Conservation (phyloP, 2,329 filamentous ascomycete genomes). For the Venturiaceae sp. region DNA sequence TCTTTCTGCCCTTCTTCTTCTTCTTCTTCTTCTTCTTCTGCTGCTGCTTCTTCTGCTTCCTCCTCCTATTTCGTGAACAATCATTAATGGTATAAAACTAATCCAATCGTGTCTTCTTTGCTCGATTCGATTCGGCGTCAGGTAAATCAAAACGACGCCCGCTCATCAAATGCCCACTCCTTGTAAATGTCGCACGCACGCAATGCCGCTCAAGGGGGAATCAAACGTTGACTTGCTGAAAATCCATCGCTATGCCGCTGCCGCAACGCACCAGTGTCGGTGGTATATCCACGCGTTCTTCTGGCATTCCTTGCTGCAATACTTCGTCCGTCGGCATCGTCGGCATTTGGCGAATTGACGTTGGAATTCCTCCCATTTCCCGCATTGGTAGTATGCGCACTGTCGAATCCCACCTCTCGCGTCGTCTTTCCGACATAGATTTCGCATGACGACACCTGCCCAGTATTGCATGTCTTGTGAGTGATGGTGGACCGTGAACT, state of each 20-base stretch:
- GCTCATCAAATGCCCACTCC: not conserved
- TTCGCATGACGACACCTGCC: slow-evolving; percentile 98
- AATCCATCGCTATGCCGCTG: slow-evolving; percentile 20
- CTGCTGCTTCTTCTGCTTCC: too few relatives aligned
- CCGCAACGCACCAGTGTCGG: slow-evolving; percentile 90
- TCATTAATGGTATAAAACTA: slow-evolving; percentile 3
- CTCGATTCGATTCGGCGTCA: not conserved
- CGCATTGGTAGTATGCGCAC: slow-evolving; percentile 96
- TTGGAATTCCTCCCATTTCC: slow-evolving; percentile 95
- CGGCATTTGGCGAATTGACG: slow-evolving; percentile 97
- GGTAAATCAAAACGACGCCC: not conserved
- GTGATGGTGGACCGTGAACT: slow-evolving; percentile 93
- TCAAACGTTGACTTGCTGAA: not conserved
- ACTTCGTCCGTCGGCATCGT: slow-evolving; percentile 91
- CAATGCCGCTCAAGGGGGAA: not conserved
- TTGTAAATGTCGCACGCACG: not conserved
- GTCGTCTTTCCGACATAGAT: slow-evolving; percentile 96
- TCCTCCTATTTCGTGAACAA: not conserved
- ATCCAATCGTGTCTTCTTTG: not conserved
- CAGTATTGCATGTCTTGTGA: slow-evolving; percentile 99
- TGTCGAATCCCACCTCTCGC: slow-evolving; percentile 88
- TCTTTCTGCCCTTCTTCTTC: not conserved
- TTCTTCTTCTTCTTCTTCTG: too few relatives aligned
- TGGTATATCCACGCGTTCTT: slow-evolving; percentile 99
- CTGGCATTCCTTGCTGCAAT: slow-evolving; percentile 99